Base-by-base conservation (phyloP, 441 rosid species). In the Viola pubescens region DNA sequence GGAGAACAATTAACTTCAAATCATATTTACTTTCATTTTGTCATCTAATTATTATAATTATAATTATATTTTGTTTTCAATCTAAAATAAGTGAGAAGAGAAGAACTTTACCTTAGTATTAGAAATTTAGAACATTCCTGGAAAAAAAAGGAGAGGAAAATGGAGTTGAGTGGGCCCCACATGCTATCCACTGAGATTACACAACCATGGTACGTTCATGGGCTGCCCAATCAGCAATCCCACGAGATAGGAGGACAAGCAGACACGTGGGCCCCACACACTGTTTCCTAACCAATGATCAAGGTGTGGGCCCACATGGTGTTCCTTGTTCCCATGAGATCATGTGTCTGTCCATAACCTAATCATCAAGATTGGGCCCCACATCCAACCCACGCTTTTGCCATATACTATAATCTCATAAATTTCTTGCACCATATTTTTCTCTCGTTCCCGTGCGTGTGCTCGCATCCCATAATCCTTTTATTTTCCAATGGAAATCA, bases 251-350 rank as follows among this genome's bases (percentile, higher is more conserved):
- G 38, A 44, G 26, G 82, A 66, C 82, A 76, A 66, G 63, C 34
- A 60, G 81, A 82, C 87, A 78, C 12, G 56, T 63, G 77, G 78
- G 40, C 48, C 34, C 71, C 79, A 61, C 62, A 11, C 5, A 11
- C 45, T 74, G 83, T 78, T 79, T 73, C 79, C 79, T 63, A 66
- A 79, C 79, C 63, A 68, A 73, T 79, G 79, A 76, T 78, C 78
- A 69, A 65, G 39, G 38, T 38, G 66, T 38, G 66, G 81, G 81
- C 37, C 80, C 80, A 67, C 55, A 0, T 0, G 42, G 66, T 59
- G 64, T 74, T 61, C 75, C 68, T 46, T 69, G 75, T 75, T 77
- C 73, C 34, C 73, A 52, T 58, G 61, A 48, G 58, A 26, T 26
- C 34, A 26, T 26, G 34, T 26, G 34, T 26, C 38, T 65, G 68